Evolutionary conservation across 129 eudicot genomes (phyloP), one percentile per base, ranked within the genome.

Genomic region (Flaveria brownii): DNA sequence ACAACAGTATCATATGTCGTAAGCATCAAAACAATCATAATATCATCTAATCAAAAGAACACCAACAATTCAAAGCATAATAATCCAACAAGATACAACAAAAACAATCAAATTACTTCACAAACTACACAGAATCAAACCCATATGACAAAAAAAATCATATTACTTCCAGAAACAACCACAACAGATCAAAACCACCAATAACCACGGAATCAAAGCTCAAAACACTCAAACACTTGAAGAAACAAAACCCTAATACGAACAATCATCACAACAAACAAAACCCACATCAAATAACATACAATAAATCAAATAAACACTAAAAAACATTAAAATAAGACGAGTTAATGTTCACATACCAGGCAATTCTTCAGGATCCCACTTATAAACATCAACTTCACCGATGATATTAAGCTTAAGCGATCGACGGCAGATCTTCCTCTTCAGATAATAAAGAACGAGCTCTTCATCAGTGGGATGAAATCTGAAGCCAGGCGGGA

Each of bases 391-490:
- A 78, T 91, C 97, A 14, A 84, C 80, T 69, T 91, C 97, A 2
- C 70, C 87, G 54, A 91, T 87, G 20, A 87, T 87, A 68, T 91
- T 87, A 2, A 85, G 80, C 82, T 84, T 83, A 3, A 82, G 72
- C 10, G 84, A 83, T 60, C 81, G 77, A 45, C 87, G 50, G 60
- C 95, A 91, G 84, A 91, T 91, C 92, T 91, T 91, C 68, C 86
- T 76, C 76, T 88, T 91, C 17, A 91, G 82, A 76, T 91, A 91
- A 78, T 85, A 91, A 16, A 91, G 82, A 71, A 91, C 83, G 23
- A 91, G 76, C 72, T 91, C 97, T 75, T 91, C 97, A 26, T 91
- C 97, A 13, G 97, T 88, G 0, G 97, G 97, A 72, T 91, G 97
- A 61, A 91, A 91, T 52, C 97, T 81, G 75, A 86, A 91, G 0